phyloP scores from a whole-genome alignment of 129 eudicot genomes.

The Escallonia rubra region DNA sequence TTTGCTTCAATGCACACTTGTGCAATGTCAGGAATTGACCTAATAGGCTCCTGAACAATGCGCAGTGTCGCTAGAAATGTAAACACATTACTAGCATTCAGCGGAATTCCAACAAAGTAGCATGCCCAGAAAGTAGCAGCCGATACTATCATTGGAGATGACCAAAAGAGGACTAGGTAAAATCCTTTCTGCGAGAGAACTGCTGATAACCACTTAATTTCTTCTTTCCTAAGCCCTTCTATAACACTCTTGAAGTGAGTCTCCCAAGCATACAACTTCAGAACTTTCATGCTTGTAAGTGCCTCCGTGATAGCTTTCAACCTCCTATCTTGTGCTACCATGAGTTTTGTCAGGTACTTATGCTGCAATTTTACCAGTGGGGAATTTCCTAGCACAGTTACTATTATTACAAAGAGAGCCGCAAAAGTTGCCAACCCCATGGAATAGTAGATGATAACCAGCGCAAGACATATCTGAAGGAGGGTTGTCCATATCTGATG shows the following conservation, averaged over 20 bases:
- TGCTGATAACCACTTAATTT: not conserved
- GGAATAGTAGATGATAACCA: not conserved
- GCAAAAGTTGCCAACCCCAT: not conserved
- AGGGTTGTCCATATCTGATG: not conserved
- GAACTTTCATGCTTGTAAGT: not conserved
- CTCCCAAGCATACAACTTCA: not conserved
- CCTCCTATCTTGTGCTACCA: not conserved
- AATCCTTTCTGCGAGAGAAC: not conserved
- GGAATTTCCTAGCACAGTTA: not conserved
- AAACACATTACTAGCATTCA: not conserved
- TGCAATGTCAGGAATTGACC: not conserved
- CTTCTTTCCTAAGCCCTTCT: not conserved
- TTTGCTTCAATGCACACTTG: not conserved
- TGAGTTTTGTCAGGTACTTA: not conserved
- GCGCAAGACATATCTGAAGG: not conserved
- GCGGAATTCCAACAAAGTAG: not conserved
- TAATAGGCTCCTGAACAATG: not conserved
- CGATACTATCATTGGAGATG: not conserved
- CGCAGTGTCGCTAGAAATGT: not conserved
- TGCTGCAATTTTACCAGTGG: not conserved
- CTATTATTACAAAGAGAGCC: not conserved
- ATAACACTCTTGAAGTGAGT: not conserved
- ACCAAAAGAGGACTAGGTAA: not conserved
- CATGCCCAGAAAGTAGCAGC: not conserved
- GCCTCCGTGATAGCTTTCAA: not conserved